phyloP scores from a whole-genome alignment of 129 eudicot species.

The Artemisia argyi region DNA sequence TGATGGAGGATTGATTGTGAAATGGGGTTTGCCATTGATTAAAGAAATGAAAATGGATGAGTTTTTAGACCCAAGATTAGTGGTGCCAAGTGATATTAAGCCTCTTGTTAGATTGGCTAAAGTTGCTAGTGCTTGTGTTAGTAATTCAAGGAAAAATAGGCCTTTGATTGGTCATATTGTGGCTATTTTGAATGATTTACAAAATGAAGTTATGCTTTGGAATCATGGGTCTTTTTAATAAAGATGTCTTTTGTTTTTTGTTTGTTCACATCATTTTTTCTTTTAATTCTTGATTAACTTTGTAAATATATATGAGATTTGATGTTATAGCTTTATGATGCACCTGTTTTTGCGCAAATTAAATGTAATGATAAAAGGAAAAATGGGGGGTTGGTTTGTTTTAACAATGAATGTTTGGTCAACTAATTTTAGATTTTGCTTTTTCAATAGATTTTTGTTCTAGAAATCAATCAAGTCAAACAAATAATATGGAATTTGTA shows the following conservation, averaged over 20 bases:
- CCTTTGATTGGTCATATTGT: constrained; percentile 67
- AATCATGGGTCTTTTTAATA: constrained; percentile 36
- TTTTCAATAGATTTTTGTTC: not conserved
- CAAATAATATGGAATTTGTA: not conserved
- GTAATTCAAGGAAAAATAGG: constrained; percentile 70
- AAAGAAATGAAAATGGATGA: constrained; percentile 68
- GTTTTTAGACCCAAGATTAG: constrained; percentile 70
- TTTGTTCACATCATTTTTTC: constrained; percentile 2
- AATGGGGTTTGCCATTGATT: constrained; percentile 90
- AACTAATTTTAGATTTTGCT: constrained; percentile 26
- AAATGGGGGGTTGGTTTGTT: constrained; percentile 27
- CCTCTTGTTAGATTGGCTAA: constrained; percentile 79
- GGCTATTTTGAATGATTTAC: constrained; percentile 63
- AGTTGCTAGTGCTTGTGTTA: constrained; percentile 89
- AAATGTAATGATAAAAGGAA: constrained; percentile 1
- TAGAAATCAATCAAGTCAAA: not conserved
- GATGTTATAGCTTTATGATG: constrained; percentile 7
- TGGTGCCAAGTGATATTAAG: constrained; percentile 56
- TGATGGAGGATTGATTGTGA: constrained; percentile 70
- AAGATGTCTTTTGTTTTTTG: not conserved
- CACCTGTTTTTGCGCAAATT: not conserved
- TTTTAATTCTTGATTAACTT: not conserved
- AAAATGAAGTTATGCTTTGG: constrained; percentile 36
- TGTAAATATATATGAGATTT: constrained; percentile 19
- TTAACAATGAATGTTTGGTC: constrained; percentile 28